Conservation (phyloP, 2,329 filamentous ascomycete genomes). For the Cercospora janseana region DNA sequence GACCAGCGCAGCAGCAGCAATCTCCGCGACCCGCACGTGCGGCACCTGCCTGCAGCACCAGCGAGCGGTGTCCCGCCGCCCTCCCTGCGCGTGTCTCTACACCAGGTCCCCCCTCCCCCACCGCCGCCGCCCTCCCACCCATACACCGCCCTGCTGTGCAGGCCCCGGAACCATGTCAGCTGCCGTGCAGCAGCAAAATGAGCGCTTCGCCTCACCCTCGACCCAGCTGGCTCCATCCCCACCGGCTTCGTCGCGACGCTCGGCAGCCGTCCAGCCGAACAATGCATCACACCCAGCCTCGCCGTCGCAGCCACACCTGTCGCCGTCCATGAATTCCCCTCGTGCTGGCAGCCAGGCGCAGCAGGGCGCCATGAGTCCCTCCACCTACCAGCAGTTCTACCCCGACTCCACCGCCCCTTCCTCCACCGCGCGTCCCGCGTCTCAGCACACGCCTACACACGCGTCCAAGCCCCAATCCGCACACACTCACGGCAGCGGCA, state of each 20-base stretch:
- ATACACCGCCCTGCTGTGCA: slow-evolving; percentile 9
- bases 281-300: slow-evolving; percentile 45
- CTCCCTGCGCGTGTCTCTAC: too few relatives aligned
- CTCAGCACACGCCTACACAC: slow-evolving; percentile 25
- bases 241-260: slow-evolving; percentile 22
- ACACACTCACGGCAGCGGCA: slow-evolving; percentile 42
- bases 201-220: slow-evolving; percentile 19
- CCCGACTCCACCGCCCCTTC: slow-evolving; percentile 29
- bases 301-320: slow-evolving; percentile 40
- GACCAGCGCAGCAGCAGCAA: too few relatives aligned
- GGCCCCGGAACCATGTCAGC: slow-evolving; percentile 24
- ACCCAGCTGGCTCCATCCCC: slow-evolving; percentile 21
- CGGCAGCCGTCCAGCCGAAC: slow-evolving; percentile 18
- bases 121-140: too few relatives aligned
- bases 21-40: too few relatives aligned
- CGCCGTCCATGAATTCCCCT: slow-evolving; percentile 45
- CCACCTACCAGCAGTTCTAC: slow-evolving; percentile 72
- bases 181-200: slow-evolving; percentile 23
- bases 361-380: slow-evolving; percentile 59
- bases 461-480: slow-evolving; percentile 34
- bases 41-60: too few relatives aligned
- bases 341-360: slow-evolving; percentile 45
- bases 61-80: too few relatives aligned
- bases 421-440: slow-evolving; percentile 30
- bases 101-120: too few relatives aligned